phyloP scores from a whole-genome alignment of 352 stramenopile species.

The Phytophthora pisi region DNA sequence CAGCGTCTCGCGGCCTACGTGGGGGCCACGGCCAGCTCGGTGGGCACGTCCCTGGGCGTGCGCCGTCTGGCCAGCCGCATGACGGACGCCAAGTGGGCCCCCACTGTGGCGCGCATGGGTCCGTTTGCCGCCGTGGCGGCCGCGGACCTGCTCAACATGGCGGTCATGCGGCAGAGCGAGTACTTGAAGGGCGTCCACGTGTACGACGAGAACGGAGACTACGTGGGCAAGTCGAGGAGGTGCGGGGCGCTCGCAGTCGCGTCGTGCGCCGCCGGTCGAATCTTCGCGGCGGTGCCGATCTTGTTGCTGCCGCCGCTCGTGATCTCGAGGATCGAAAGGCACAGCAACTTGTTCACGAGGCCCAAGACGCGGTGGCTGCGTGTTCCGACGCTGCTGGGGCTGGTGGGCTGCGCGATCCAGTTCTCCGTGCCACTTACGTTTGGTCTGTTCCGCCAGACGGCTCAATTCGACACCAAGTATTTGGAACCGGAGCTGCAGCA shows the following conservation, averaged over 20 bases:
- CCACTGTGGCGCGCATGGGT: conserved; percentile 64
- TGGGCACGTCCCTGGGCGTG: conserved; percentile 76
- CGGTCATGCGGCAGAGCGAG: conserved; percentile 87
- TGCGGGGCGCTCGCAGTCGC: conserved; percentile 74
- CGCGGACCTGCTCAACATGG: conserved; percentile 85
- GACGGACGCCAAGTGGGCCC: conserved; percentile 50
- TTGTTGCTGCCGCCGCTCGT: conserved; percentile 74
- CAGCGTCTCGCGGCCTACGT: conserved; percentile 76
- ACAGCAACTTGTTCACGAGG: conserved; percentile 38
- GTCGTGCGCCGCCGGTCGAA: conserved; percentile 76
- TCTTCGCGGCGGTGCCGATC: conserved; percentile 85
- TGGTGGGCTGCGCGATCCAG: conserved; percentile 82
- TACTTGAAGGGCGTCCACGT: conserved; percentile 82
- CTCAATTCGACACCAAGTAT: conserved; percentile 63
- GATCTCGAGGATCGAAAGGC: conserved; percentile 59
- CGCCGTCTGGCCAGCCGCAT: conserved; percentile 59
- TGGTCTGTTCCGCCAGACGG: conserved; percentile 84
- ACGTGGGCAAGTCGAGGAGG: conserved; percentile 75
- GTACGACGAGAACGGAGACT: conserved; percentile 82
- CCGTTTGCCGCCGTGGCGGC: conserved; percentile 84
- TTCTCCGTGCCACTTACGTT: conserved; percentile 88
- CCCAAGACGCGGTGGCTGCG: conserved; percentile 53
- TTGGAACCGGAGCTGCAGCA: conserved; percentile 69
- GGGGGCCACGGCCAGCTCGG: conserved; percentile 74
- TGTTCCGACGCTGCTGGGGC: conserved; percentile 65